These are phyloP conservation scores for Ganoderma leucocontextum DNA, from an alignment of 1,284 basidiomycete species.

Conservation along the genomic window DNA sequence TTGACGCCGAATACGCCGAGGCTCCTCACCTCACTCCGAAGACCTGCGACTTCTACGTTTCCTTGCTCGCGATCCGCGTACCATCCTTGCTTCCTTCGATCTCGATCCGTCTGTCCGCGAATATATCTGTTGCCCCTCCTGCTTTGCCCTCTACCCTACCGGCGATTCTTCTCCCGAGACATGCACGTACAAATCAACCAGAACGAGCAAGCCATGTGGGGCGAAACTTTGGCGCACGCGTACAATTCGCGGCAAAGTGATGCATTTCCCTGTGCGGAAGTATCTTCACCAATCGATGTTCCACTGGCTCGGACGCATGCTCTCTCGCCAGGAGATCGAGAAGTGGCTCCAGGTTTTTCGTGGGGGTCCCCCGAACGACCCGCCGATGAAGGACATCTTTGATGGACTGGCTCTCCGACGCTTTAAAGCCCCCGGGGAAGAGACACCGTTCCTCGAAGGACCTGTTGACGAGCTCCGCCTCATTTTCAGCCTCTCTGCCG, in stretches of 20 bases:
- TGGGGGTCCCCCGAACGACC: too few species aligned
- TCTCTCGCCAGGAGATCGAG: neutral
- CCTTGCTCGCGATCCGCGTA: too few species aligned
- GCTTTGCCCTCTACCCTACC: too few species aligned
- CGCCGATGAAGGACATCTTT: neutral
- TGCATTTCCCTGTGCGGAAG: neutral
- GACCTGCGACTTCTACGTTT: too few species aligned
- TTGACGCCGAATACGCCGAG: too few species aligned
- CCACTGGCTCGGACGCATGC: neutral
- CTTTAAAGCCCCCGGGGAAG: neutral
- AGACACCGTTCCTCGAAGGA: neutral
- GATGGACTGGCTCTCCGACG: neutral
- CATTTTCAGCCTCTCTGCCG: neutral
- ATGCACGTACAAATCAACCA: too few species aligned
- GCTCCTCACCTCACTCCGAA: too few species aligned
- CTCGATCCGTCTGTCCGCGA: too few species aligned
- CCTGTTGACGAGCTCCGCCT: neutral
- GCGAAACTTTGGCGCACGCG: neutral
- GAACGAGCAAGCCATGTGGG: neutral
- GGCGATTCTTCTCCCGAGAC: too few species aligned
- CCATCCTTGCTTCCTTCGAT: too few species aligned
- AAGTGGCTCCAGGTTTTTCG: neutral
- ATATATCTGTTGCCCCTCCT: too few species aligned
- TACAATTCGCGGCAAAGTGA: neutral
- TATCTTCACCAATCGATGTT: neutral